Evolutionary conservation across 768 basidiomycete genomes (phyloP).

Genomic region (Boletus rex-veris): DNA sequence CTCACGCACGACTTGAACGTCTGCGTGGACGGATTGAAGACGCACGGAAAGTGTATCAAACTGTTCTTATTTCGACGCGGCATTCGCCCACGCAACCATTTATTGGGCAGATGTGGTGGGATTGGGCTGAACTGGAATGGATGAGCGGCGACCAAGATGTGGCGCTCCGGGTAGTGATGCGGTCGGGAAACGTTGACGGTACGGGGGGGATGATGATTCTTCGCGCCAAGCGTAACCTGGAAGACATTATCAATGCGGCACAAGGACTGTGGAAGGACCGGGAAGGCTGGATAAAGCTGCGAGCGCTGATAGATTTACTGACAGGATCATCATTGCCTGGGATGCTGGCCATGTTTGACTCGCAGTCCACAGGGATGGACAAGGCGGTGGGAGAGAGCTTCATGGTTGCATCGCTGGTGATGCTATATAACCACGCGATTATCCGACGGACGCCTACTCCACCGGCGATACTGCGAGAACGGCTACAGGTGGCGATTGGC

Average conservation of each 20-base stretch:
- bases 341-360: conserved; percentile 40
- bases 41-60: conserved; percentile 75
- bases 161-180: conserved; percentile 52
- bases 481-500: conserved; percentile 51
- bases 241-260: conserved; percentile 41
- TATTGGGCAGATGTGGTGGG: conserved; percentile 63
- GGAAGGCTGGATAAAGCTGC: conserved; percentile 63
- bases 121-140: conserved; percentile 88
- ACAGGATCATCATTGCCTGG: conserved; percentile 39
- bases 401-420: conserved; percentile 49
- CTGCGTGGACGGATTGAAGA: conserved; percentile 61
- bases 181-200: conserved; percentile 51
- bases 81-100: conserved; percentile 34
- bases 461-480: conserved; percentile 55
- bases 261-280: conserved; percentile 49
- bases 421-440: conserved; percentile 59
- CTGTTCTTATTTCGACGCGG: conserved; percentile 51
- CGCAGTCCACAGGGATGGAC: conserved; percentile 19
- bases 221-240: conserved; percentile 60
- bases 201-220: conserved; percentile 52
- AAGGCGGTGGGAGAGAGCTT: conserved; percentile 45
- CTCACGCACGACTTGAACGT: conserved; percentile 72
- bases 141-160: conserved; percentile 47
- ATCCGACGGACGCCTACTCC: conserved; percentile 55
- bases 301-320: conserved; percentile 63